Conservation (phyloP, 352 stramenopile genomes). For the Phytopythium oedochilum region DNA sequence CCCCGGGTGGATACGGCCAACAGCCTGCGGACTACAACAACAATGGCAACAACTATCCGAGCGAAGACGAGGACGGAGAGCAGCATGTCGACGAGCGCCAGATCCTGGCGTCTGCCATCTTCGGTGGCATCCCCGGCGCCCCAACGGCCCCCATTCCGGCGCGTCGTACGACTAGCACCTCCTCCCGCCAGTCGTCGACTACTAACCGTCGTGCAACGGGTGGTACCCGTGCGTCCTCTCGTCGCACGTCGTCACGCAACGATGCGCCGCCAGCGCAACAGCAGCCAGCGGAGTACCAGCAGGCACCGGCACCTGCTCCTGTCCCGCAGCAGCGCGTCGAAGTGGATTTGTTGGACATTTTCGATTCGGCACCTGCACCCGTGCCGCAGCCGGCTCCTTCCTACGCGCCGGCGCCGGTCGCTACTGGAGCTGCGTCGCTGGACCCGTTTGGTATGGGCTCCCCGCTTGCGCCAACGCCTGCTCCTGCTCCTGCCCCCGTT, state of each 20-base stretch:
- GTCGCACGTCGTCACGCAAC: slow-evolving; percentile 30
- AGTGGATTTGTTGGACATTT: slow-evolving; percentile 85
- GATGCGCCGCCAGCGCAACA: slow-evolving; percentile 27
- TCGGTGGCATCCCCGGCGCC: slow-evolving; percentile 92
- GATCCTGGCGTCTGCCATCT: slow-evolving; percentile 94
- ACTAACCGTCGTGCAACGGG: slow-evolving; percentile 26
- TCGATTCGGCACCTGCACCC: slow-evolving; percentile 44
- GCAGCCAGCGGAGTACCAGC: slow-evolving; percentile 21
- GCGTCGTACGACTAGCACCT: slow-evolving; percentile 34
- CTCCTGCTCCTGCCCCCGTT: slow-evolving; percentile 17
- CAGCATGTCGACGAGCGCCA: slow-evolving; percentile 63
- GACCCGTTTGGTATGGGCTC: slow-evolving; percentile 70
- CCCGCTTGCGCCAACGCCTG: slow-evolving; percentile 20
- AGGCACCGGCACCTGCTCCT: slow-evolving; percentile 23
- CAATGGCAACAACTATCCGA: slow-evolving; percentile 34
- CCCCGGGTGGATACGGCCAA: slow-evolving; percentile 37
- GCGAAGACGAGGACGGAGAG: slow-evolving; percentile 54
- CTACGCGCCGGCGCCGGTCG: slow-evolving; percentile 6
- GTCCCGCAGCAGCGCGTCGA: slow-evolving; percentile 43
- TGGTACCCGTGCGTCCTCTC: slow-evolving; percentile 18
- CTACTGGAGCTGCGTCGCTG: not conserved
- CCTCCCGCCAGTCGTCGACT: slow-evolving; percentile 14
- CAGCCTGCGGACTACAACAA: slow-evolving; percentile 61
- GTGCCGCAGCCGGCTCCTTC: slow-evolving; percentile 19
- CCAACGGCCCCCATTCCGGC: slow-evolving; percentile 35